Evolutionary conservation across 257 asterid species (phyloP).

Genomic region (Echium plantagineum): DNA sequence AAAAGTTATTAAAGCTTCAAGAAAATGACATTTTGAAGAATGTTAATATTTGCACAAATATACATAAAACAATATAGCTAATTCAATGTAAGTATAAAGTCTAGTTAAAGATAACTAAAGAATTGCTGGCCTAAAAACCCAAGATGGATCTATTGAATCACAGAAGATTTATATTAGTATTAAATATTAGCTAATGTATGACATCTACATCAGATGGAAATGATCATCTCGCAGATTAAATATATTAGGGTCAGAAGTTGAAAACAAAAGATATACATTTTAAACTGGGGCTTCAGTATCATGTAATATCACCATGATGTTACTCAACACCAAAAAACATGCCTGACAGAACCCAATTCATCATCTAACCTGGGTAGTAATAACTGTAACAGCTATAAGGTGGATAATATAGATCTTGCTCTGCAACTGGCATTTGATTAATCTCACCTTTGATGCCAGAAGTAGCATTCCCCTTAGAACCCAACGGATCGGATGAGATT

Average conservation of each 20-base stretch:
- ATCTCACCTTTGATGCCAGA: slow-evolving; percentile 26
- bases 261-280: not conserved
- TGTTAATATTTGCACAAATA: not conserved
- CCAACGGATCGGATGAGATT: slow-evolving; percentile 21
- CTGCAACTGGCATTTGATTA: slow-evolving; percentile 29
- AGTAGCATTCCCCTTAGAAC: slow-evolving; percentile 24
- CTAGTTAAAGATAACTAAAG: no score
- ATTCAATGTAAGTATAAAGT: not conserved
- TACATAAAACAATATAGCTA: no score
- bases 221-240: no score
- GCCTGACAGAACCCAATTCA: slow-evolving; percentile 6
- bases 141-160: no score
- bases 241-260: not conserved
- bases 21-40: no score
- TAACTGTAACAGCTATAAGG: slow-evolving; percentile 47
- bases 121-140: no score
- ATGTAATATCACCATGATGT: not conserved
- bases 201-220: no score
- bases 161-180: no score
- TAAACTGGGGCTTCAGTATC: not conserved
- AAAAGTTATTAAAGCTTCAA: no score
- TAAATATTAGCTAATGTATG: no score
- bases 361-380: slow-evolving; percentile 49
- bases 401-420: slow-evolving; percentile 43
- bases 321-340: slow-evolving; percentile 1